These are phyloP conservation scores for Eucalyptus urophylla DNA, from an alignment of 345 rosid species.

Conservation along the genomic window DNA sequence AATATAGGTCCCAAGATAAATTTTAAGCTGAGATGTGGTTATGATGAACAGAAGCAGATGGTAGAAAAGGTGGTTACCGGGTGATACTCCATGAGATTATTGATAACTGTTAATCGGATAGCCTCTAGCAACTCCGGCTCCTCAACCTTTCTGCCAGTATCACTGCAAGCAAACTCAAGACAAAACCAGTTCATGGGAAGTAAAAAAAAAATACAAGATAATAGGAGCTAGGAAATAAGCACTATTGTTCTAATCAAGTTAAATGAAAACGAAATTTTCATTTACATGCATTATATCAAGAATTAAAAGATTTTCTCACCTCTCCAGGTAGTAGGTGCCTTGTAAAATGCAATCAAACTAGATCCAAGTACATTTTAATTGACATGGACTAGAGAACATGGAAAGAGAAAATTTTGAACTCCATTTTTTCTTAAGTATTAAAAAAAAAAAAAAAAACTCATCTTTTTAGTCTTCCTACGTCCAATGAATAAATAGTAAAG, in stretches of 20 bases:
- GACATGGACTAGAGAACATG: not conserved
- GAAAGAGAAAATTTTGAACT: not conserved
- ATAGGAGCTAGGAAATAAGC: not conserved
- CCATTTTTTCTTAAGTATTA: not conserved
- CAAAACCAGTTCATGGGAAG: not conserved
- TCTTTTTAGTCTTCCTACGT: not conserved
- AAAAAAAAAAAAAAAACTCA: no score
- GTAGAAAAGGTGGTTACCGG: slow-evolving; percentile 39
- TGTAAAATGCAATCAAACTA: not conserved
- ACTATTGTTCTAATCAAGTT: not conserved
- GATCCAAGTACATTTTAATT: not conserved
- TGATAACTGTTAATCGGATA: slow-evolving; percentile 89
- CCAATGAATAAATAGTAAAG: not conserved
- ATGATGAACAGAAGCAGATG: not conserved
- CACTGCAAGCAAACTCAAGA: slow-evolving; percentile 26
- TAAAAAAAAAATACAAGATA: not conserved
- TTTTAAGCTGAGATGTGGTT: not conserved
- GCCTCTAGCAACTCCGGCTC: slow-evolving; percentile 96
- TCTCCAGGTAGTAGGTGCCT: not conserved
- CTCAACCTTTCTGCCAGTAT: slow-evolving; percentile 87
- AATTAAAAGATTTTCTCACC: not conserved
- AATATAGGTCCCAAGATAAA: not conserved
- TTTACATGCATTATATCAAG: not conserved
- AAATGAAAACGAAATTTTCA: not conserved
- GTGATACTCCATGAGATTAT: slow-evolving; percentile 83